Evolutionary conservation across 768 basidiomycete species (phyloP).

Genomic region (Calocybe indica): DNA sequence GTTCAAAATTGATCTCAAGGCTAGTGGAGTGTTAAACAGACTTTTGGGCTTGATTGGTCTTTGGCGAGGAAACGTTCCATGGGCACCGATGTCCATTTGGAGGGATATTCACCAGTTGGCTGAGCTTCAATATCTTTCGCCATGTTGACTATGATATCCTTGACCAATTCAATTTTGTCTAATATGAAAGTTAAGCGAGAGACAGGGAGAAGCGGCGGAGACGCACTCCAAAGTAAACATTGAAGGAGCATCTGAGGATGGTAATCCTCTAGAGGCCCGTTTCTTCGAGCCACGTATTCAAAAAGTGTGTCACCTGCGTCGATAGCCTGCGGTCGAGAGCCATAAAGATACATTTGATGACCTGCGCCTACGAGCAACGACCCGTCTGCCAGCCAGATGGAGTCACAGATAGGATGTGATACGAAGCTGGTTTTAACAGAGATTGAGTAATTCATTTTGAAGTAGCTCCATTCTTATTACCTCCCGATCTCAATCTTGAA

Average conservation of each 20-base stretch:
- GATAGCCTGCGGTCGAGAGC: constrained; percentile 31
- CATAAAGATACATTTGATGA: constrained; percentile 79
- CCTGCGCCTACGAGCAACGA: constrained; percentile 78
- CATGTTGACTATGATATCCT: constrained; percentile 71
- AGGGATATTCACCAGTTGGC: neutral
- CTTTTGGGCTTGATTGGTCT: constrained; percentile 15
- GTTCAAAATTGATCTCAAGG: constrained; percentile 6
- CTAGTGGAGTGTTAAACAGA: constrained; percentile 5
- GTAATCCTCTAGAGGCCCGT: constrained; percentile 86
- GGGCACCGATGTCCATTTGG: constrained; percentile 45
- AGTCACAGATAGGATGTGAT: constrained; percentile 77
- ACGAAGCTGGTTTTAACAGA: constrained; percentile 47
- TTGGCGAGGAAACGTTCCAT: constrained; percentile 51
- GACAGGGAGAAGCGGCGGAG: neutral
- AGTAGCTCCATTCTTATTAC: constrained; percentile 57
- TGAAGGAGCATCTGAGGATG: constrained; percentile 93
- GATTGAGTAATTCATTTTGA: constrained; percentile 1
- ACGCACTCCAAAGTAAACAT: constrained; percentile 83
- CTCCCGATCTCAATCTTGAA: constrained; percentile 54
- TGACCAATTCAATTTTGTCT: constrained; percentile 86
- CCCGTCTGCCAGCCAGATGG: constrained; percentile 86
- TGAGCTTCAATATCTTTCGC: constrained; percentile 29
- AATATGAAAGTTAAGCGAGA: constrained; percentile 1
- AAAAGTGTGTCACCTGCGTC: constrained; percentile 50
- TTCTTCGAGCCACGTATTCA: constrained; percentile 74